Base-by-base conservation (phyloP, 202 grass and related monocot species). In the Miscanthus sacchariflorus region DNA sequence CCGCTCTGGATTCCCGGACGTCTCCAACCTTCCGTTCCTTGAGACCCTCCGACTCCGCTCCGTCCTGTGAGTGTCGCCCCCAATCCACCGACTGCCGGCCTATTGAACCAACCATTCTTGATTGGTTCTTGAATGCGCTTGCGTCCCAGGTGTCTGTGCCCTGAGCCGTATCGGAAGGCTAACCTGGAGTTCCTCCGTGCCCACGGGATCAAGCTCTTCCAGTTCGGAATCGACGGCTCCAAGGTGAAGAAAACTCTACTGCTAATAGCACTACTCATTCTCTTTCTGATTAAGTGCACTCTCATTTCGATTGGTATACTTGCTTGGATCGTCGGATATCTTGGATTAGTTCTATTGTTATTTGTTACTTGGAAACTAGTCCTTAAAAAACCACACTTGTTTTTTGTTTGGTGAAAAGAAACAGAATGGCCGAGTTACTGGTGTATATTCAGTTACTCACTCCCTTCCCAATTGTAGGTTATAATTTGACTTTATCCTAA, bases 1-100 rank as follows among this genome's bases (percentile, higher is more conserved):
- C 81, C 92, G 95, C 77, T 97, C 95, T 27, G 95, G 95, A 1
- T 97, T 93, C 67, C 95, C 92, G 8, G 92, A 89, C 35, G 80
- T 75, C 76, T 88, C 86, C 85, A 96, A 96, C 72, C 89, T 96
- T 71, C 86, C 86, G 6, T 96, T 93, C 86, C 86, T 96, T 48
- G 82, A 90, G 30, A 68, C 88, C 69, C 92, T 96, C 56, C 83
- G 59, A 50, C 94, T 96, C 58, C 90, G 91, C 77, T 93, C 94
- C 78, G 88, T 96, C 67, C 75, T 96, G 92, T 96, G 21, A 79
- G 84, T 89, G 27, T 40, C 50, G 15, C 49, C 9, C 75, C 43
- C 8, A 6, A 35, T 7, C 50, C 30, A 76, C 9, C 50, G 40
- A 14, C 42, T 11, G 42, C 13, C 38, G 43, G 40, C 43, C 79